Evolutionary conservation across 2,329 filamentous ascomycete species (phyloP), one percentile per base, ranked within the genome.

Genomic region (Thelonectria rubi): DNA sequence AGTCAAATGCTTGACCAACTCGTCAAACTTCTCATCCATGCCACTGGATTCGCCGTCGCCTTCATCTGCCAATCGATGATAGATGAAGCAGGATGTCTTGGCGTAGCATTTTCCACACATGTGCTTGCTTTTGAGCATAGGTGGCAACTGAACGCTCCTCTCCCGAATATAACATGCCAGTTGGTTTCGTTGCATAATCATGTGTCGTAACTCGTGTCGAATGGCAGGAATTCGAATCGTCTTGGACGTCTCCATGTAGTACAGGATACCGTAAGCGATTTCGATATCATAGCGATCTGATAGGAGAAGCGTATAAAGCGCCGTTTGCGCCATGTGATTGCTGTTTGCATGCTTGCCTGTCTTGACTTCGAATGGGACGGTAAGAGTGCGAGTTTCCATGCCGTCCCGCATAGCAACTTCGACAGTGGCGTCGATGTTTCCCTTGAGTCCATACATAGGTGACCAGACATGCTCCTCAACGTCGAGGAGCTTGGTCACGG

Each of bases 401-500:
- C 88, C 86, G 58, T 97, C 91, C 57, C 86, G 82, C 82, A 97
- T 91, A 0, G 86, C 87, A 15, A 95, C 91, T 78, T 99, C 92
- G 1, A 99, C 91, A 0, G 95, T 98, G 26, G 95, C 95, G 78
- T 99, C 95, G 62, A 99, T 95, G 70, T 98, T 99, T 30, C 95
- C 95, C 76, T 99, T 99, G 15, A 99, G 82, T 0, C 95, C 95
- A 74, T 97, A 99, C 87, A 93, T 94, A 0, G 95, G 95, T 7
- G 94, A 98, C 95, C 95, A 99, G 26, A 99, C 89, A 73, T 98
- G 95, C 76, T 99, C 95, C 75, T 99, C 95, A 10, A 99, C 92
- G 73, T 98, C 95, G 14, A 99, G 88, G 26, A 99, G 82, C 74
- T 98, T 99, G 72, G 90, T 96, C 68, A 99, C 89, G 68, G 91